phyloP scores from a whole-genome alignment of 2,329 filamentous ascomycete species.

The Apiospora malaysiana region DNA sequence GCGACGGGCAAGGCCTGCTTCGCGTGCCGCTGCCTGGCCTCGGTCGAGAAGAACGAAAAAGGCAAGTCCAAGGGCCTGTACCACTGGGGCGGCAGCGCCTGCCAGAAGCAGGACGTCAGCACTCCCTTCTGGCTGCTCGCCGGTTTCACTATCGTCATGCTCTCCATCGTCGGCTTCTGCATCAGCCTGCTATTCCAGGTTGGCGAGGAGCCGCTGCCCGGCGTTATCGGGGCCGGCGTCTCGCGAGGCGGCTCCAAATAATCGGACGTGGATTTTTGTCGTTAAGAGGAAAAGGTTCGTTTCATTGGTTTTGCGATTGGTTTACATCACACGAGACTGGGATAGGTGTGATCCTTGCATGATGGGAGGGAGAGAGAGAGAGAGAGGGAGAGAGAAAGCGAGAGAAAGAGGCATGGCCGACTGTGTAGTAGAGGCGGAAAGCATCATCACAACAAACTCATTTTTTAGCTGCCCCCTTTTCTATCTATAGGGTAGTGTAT shows the following conservation, averaged over 20 bases:
- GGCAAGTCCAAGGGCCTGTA: slow-evolving; percentile 56
- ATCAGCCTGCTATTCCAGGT: slow-evolving; percentile 83
- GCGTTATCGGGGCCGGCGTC: slow-evolving; percentile 95
- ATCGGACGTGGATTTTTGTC: too few species aligned
- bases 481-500: slow-evolving; percentile 23
- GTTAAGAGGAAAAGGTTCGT: too few species aligned
- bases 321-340: background rate
- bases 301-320: background rate
- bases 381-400: too few species aligned
- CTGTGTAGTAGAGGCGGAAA: background rate
- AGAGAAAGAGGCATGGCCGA: background rate
- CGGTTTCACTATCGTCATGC: slow-evolving; percentile 72
- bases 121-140: slow-evolving; percentile 87
- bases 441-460: slow-evolving; percentile 7
- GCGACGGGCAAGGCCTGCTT: slow-evolving; percentile 66
- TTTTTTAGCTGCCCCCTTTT: slow-evolving; percentile 14
- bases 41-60: slow-evolving; percentile 53
- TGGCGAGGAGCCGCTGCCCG: slow-evolving; percentile 85
- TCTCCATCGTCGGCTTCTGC: slow-evolving; percentile 71
- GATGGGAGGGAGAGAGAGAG: background rate
- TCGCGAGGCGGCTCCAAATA: slow-evolving; percentile 67
- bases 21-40: slow-evolving; percentile 75
- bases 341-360: background rate
- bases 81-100: slow-evolving; percentile 84
- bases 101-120: slow-evolving; percentile 91